Evolutionary conservation across 371 early-diverging fungal species (phyloP).

Genomic region (Actinomortierella wolfii): DNA sequence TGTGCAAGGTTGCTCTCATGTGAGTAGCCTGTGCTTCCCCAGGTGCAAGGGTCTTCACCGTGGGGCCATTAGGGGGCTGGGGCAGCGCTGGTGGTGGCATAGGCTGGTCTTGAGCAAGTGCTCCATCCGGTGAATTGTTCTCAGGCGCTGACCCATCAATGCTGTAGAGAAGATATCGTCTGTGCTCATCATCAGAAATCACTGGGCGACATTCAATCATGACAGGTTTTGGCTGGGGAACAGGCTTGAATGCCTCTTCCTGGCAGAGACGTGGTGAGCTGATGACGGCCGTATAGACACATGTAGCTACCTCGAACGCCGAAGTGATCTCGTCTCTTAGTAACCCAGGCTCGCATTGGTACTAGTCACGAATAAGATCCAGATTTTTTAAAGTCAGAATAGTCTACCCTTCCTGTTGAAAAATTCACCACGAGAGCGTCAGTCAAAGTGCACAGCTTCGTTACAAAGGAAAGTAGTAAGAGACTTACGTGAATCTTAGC

Average conservation of each 20-base stretch:
- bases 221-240: slow-evolving; percentile 52
- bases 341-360: slow-evolving; percentile 55
- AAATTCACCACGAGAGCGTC: too few relatives aligned
- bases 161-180: background rate
- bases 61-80: too few relatives aligned
- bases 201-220: slow-evolving; percentile 66
- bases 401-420: too few relatives aligned
- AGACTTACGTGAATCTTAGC: slow-evolving; percentile 69
- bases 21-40: too few relatives aligned
- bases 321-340: slow-evolving; percentile 57
- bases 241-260: slow-evolving; percentile 60
- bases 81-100: too few relatives aligned
- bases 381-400: background rate
- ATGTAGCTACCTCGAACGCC: slow-evolving; percentile 66
- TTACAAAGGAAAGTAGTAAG: too few relatives aligned
- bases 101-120: too few relatives aligned
- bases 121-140: too few relatives aligned
- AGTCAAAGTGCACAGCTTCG: too few relatives aligned
- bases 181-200: slow-evolving; percentile 56
- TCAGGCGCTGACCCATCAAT: too few relatives aligned
- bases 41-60: too few relatives aligned
- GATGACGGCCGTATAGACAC: slow-evolving; percentile 74
- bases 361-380: slow-evolving; percentile 52
- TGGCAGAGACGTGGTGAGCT: slow-evolving; percentile 74
- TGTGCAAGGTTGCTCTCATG: too few relatives aligned